Evolutionary conservation across 139 green algal species (phyloP), one percentile per base, ranked within the genome.

Genomic region (Nannochloris sp.): DNA sequence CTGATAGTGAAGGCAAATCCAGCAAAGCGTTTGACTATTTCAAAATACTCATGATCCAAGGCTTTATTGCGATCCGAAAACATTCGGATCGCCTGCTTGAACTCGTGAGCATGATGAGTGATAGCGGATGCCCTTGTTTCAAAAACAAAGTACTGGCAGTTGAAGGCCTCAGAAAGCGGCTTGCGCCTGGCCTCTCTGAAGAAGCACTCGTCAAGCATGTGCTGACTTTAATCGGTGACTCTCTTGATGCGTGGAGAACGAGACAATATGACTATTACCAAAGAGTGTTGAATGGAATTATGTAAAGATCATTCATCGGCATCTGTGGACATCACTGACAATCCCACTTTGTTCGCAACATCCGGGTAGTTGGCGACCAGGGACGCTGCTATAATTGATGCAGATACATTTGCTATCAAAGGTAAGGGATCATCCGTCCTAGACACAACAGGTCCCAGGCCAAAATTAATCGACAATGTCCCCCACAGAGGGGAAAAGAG

Each of bases 181-280:
- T 98, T 56, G 67, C 80, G 26, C 73, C 88, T 4, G 53, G 56
- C 12, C 43, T 81, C 49, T 86, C 74, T 6, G 89, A 87, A 28
- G 55, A 67, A 26, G 50, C 72, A 63, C 84, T 83, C 62, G 83
- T 96, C 36, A 81, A 94, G 65, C 73, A 89, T 31, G 88, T 96
- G 56, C 66, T 98, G 37, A 70, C 69, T 8, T 69, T 98, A 40
- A 98, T 98, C 55, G 78, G 55, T 17, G 87, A 91, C 53, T 89
- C 72, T 59, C 62, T 97, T 58, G 93, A 99, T 72, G 84, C 91
- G 0, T 99, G 93, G 91, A 76, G 90, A 45, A 97, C 93, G 2
- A 77, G 93, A 28, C 91, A 98, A 75, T 98, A 98, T 69, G 92
- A 99, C 76, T 95, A 94, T 71, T 98, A 98, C 80, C 92, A 98